Evolutionary conservation across 2,329 filamentous ascomycete genomes (phyloP), one percentile per base, ranked within the genome.

Genomic region (Cladosporium sp.): DNA sequence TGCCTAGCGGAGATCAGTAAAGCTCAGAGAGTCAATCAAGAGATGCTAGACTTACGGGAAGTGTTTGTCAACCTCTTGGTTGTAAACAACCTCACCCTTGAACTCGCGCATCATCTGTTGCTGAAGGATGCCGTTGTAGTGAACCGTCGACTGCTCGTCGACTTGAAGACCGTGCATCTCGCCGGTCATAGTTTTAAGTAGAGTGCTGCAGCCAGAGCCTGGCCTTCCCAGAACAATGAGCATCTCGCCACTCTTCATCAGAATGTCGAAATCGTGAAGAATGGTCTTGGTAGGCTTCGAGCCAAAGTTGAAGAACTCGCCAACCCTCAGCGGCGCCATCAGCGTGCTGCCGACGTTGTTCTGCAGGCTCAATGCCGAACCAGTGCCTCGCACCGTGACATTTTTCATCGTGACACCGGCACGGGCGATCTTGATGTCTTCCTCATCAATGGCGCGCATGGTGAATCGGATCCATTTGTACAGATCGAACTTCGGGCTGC

Each of bases 311-410:
- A 86, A 72, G 40, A 77, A 69, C 53, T 87, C 79, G 1, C 77
- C 73, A 0, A 80, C 63, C 1, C 81, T 74, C 18, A 87, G 68
- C 0, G 83, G 85, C 0, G 78, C 73, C 55, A 78, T 66, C 18
- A 87, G 64, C 7, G 81, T 68, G 1, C 82, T 82, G 2, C 73
- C 76, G 3, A 89, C 82, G 2, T 81, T 88, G 52, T 82, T 74
- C 63, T 90, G 86, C 1, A 88, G 72, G 57, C 87, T 83, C 19
- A 89, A 65, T 0, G 83, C 83, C 2, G 79, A 76, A 0, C 84
- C 85, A 0, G 82, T 83, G 0, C 86, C 86, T 5, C 76, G 83
- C 0, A 89, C 82, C 52, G 79, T 79, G 33, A 89, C 74, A 48
- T 86, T 75, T 55, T 80, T 80, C 70, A 82, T 87, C 0, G 79